Conservation (phyloP, 2,329 filamentous ascomycete species). For the Alternaria postmessia region DNA sequence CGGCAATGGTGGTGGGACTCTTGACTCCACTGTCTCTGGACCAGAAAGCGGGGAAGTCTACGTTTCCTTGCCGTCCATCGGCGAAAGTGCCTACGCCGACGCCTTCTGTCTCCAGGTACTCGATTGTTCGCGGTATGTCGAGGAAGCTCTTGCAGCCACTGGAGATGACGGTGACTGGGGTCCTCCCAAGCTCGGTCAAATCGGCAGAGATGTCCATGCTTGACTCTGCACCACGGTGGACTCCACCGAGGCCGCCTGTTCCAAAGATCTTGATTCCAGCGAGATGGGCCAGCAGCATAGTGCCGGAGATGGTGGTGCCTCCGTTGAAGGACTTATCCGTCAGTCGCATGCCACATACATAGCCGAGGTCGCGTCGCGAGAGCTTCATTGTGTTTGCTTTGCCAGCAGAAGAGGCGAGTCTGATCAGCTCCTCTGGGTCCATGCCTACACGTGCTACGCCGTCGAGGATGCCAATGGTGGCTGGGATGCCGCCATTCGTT, state of each 20-base stretch:
- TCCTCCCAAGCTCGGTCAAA: conserved; percentile 89
- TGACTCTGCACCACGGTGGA: conserved; percentile 85
- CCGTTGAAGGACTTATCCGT: conserved; percentile 76
- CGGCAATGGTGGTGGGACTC: conserved; percentile 77
- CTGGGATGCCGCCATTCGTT: conserved; percentile 78
- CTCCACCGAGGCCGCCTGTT: conserved; percentile 92
- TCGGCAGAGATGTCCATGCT: conserved; percentile 96
- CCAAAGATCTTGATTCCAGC: conserved; percentile 93
- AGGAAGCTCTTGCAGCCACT: conserved; percentile 96
- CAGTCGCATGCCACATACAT: conserved; percentile 76
- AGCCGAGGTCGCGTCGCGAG: conserved; percentile 85
- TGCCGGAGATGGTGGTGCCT: conserved; percentile 91
- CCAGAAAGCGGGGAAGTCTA: conserved; percentile 95
- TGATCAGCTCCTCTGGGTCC: conserved; percentile 72
- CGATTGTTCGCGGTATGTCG: conserved; percentile 87
- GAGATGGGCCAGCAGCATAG: conserved; percentile 85
- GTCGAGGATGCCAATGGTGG: conserved; percentile 87
- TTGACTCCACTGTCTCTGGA: conserved; percentile 82
- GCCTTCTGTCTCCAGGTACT: conserved; percentile 77
- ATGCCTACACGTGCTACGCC: conserved; percentile 85
- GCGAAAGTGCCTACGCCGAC: conserved; percentile 89
- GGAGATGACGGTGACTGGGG: conserved; percentile 85
- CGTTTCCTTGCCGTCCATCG: conserved; percentile 73
- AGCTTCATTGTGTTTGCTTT: conserved; percentile 78
- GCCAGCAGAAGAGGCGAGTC: conserved; percentile 71